Percentiles rank a stretch among this genome's conserved stretches.
Conservation (phyloP, 2,329 filamentous ascomycete genomes). For the Sporothrix phasma region DNA sequence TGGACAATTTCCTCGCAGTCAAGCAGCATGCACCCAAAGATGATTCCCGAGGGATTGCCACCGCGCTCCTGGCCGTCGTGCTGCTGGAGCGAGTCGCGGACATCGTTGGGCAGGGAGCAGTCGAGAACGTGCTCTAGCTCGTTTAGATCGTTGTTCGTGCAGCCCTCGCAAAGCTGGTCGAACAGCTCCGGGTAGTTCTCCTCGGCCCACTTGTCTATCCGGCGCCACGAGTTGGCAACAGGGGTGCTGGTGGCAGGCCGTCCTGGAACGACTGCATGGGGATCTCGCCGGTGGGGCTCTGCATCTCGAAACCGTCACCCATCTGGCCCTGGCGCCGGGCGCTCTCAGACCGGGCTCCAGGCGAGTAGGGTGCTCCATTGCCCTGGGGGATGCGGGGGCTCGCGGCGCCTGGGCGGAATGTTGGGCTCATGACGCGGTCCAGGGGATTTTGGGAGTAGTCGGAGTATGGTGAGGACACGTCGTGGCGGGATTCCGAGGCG, state of each 20-base stretch:
- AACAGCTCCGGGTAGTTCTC: constrained; percentile 90
- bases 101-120: constrained; percentile 83
- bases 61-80: constrained; percentile 98
- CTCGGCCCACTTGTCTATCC: constrained; percentile 89
- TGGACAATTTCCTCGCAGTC: constrained; percentile 98
- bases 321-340: constrained; percentile 55
- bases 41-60: constrained; percentile 78
- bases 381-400: constrained; percentile 6
- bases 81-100: constrained; percentile 79
- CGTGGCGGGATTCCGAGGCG: constrained; percentile 76
- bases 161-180: constrained; percentile 87
- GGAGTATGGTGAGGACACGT: constrained; percentile 68
- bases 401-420: not conserved
- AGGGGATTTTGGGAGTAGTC: constrained; percentile 48
- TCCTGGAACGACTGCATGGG: constrained; percentile 95
- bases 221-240: constrained; percentile 79
- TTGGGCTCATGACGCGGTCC: constrained; percentile 13
- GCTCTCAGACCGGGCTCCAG: constrained; percentile 72
- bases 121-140: constrained; percentile 94
- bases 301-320: constrained; percentile 59
- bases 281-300: constrained; percentile 66
- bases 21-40: constrained; percentile 90
- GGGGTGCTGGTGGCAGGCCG: constrained; percentile 80
- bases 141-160: constrained; percentile 89
- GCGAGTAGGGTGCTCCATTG: constrained; percentile 59